Evolutionary conservation across 176 grass and related monocot species (phyloP).

Genomic region (Oryza officinalis): DNA sequence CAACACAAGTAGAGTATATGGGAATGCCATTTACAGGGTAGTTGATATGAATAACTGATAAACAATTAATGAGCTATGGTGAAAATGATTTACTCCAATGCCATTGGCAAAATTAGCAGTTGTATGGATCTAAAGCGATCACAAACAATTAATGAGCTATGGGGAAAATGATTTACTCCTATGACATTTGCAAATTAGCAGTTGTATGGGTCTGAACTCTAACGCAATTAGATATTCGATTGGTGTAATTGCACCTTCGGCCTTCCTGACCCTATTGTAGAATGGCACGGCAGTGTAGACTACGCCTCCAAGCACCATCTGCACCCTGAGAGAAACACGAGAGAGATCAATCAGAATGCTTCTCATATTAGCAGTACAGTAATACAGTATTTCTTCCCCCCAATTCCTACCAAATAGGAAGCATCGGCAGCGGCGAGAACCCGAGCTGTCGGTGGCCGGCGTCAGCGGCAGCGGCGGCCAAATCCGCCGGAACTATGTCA

Average conservation of each 20-base stretch:
- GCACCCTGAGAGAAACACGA: slow-evolving; percentile 34
- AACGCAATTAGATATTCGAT: background rate
- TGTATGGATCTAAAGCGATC: background rate
- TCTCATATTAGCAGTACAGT: background rate
- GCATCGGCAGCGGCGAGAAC: slow-evolving; percentile 49
- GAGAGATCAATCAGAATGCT: background rate
- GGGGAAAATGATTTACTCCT: background rate
- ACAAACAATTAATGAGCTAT: background rate
- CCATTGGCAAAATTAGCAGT: background rate
- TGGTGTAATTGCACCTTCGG: slow-evolving; percentile 43
- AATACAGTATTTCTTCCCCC: background rate
- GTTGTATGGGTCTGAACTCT: background rate
- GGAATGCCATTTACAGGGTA: background rate
- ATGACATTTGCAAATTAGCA: background rate
- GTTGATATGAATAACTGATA: background rate
- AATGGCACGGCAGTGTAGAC: slow-evolving; percentile 55
- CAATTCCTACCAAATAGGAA: slow-evolving; percentile 44
- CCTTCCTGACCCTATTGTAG: slow-evolving; percentile 46
- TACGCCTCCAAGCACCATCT: slow-evolving; percentile 49
- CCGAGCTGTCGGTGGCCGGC: slow-evolving; percentile 4
- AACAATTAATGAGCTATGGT: background rate
- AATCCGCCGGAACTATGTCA: slow-evolving; percentile 41
- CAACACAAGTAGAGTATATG: background rate
- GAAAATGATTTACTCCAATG: background rate
- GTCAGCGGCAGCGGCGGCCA: slow-evolving; percentile 20